These are phyloP conservation scores for Pistacia vera DNA, from an alignment of 345 rosid genomes.

Conservation along the genomic window DNA sequence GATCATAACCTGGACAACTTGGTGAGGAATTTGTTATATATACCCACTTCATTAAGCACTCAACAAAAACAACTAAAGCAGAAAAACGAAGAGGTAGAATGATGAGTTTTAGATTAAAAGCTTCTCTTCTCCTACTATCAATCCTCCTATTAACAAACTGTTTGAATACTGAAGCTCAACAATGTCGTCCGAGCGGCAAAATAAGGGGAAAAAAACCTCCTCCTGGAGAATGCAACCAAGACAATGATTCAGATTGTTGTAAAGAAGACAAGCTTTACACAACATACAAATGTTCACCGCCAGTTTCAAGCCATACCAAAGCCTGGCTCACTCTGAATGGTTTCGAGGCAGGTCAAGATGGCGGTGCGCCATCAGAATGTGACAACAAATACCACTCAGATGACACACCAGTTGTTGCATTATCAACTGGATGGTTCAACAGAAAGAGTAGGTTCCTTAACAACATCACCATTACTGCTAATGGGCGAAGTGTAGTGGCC, in stretches of 20 bases:
- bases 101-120: neutral
- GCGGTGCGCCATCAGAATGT: slow-evolving; percentile 25
- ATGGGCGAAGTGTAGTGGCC: slow-evolving; percentile 26
- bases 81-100: neutral
- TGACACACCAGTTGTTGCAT: slow-evolving; percentile 24
- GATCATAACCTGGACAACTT: no score
- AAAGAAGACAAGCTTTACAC: slow-evolving; percentile 27
- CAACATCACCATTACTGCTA: slow-evolving; percentile 28
- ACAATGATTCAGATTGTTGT: slow-evolving; percentile 34
- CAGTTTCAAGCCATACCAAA: slow-evolving; percentile 22
- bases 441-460: slow-evolving; percentile 23
- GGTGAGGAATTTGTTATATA: neutral
- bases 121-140: slow-evolving; percentile 4
- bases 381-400: slow-evolving; percentile 23
- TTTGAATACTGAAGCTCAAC: slow-evolving; percentile 7
- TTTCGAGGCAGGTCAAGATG: slow-evolving; percentile 29
- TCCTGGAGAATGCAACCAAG: slow-evolving; percentile 34
- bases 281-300: slow-evolving; percentile 26
- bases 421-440: slow-evolving; percentile 38
- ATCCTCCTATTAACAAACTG: neutral
- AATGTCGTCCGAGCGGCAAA: slow-evolving; percentile 32
- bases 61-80: neutral
- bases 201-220: slow-evolving; percentile 30
- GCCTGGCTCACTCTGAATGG: slow-evolving; percentile 31
- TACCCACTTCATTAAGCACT: neutral